These are phyloP conservation scores for Lentinula novae-zelandiae DNA, from an alignment of 1,284 basidiomycete genomes.

Conservation along the genomic window DNA sequence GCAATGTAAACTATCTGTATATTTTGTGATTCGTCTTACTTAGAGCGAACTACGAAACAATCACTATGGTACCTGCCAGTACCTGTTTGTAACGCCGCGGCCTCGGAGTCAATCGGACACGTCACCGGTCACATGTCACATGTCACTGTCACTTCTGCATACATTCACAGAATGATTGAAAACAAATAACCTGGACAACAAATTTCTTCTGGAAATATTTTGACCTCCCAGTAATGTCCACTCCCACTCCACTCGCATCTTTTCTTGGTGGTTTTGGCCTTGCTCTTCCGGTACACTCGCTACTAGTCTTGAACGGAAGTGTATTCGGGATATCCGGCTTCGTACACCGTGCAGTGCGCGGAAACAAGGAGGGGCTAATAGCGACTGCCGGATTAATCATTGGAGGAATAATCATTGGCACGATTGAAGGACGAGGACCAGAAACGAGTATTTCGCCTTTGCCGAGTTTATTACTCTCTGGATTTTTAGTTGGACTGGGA, in stretches of 20 bases:
- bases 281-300: constrained; percentile 49
- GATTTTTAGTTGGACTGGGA: constrained; percentile 60
- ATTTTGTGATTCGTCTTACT: not conserved
- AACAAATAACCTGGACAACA: not conserved
- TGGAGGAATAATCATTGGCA: constrained; percentile 41
- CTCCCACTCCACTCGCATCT: constrained; percentile 52
- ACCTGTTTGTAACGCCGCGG: no score
- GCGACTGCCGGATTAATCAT: constrained; percentile 40
- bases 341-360: constrained; percentile 48
- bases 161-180: not conserved
- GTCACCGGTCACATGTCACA: not conserved
- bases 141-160: not conserved
- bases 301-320: constrained; percentile 54
- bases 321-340: constrained; percentile 67
- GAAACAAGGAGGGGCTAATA: constrained; percentile 36
- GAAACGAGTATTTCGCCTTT: constrained; percentile 23
- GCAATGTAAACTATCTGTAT: not conserved
- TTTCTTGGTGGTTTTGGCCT: constrained; percentile 61
- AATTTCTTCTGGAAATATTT: not conserved
- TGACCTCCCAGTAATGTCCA: constrained; percentile 18
- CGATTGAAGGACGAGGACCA: constrained; percentile 30
- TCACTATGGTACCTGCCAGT: no score
- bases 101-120: not conserved
- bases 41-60: not conserved
- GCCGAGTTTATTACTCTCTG: constrained; percentile 41